These are phyloP conservation scores for Arthrobotrys pseudoclavata DNA, from an alignment of 2,329 filamentous ascomycete genomes.

Conservation along the genomic window DNA sequence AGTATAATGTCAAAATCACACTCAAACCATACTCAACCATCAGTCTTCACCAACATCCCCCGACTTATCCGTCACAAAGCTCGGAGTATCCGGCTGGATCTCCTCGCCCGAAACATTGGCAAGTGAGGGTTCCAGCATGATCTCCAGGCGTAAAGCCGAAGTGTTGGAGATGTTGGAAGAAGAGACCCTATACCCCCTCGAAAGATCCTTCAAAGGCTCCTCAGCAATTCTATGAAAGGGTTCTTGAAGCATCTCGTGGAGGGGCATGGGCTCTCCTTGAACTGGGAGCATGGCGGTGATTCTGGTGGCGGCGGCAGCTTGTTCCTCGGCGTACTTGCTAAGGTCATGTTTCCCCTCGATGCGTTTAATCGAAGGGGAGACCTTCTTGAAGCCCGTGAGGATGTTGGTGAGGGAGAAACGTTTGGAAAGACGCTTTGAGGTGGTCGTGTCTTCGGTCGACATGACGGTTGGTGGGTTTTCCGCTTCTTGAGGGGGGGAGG, in stretches of 20 bases:
- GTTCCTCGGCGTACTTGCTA: constrained; percentile 15
- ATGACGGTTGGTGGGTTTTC: neutral
- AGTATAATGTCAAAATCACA: neutral
- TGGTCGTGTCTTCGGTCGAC: neutral
- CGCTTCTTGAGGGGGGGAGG: neutral
- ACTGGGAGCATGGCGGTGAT: neutral
- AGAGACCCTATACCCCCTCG: neutral
- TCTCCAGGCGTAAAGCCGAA: neutral
- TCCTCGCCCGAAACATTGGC: neutral
- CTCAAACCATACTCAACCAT: neutral
- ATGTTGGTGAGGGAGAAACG: constrained; percentile 35
- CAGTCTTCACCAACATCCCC: neutral
- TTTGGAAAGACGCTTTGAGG: constrained; percentile 15
- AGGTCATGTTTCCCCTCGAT: constrained; percentile 23
- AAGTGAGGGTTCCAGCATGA: constrained; percentile 6
- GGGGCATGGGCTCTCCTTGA: neutral
- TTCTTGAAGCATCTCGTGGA: constrained; percentile 26
- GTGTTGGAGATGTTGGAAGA: neutral
- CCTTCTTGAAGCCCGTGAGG: constrained; percentile 16
- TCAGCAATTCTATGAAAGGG: constrained; percentile 28
- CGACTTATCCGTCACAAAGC: constrained; percentile 48
- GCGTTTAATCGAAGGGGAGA: constrained; percentile 19
- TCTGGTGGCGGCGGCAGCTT: neutral
- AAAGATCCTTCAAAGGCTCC: neutral
- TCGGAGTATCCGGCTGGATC: constrained; percentile 26